phyloP scores from a whole-genome alignment of 192 early-diverging fungal genomes.

The Coemansia biformis region DNA sequence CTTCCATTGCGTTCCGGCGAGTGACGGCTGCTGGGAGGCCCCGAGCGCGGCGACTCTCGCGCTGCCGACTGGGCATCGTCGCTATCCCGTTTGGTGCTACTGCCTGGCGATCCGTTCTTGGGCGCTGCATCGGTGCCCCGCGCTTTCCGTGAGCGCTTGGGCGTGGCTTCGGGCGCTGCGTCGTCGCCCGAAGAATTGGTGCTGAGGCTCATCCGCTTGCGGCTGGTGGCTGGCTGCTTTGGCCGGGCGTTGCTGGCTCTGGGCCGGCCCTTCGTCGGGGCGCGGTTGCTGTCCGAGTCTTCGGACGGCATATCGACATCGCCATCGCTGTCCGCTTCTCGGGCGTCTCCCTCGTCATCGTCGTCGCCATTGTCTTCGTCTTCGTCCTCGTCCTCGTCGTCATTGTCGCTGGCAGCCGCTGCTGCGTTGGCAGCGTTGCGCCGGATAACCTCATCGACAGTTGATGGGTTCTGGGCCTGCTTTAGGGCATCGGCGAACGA shows the following conservation, averaged over 20 bases:
- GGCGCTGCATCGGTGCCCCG: conserved; percentile 5
- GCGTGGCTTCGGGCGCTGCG: conserved; percentile 15
- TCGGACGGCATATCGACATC: conserved; percentile 42
- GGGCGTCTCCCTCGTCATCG: conserved; percentile 41
- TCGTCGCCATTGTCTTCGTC: conserved; percentile 51
- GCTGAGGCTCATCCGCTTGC: conserved; percentile 36
- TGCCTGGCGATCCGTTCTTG: conserved; percentile 16
- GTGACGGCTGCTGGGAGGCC: conserved; percentile 15
- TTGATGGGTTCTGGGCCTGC: conserved; percentile 49
- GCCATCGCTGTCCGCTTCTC: conserved; percentile 17
- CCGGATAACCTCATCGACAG: conserved; percentile 41
- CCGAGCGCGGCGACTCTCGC: conserved; percentile 40
- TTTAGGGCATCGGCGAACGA: conserved; percentile 48
- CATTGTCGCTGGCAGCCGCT: conserved; percentile 46
- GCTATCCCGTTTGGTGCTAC: conserved; percentile 18
- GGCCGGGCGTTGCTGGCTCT: conserved; percentile 20
- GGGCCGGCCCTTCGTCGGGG: conserved; percentile 6
- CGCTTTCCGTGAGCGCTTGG: conserved; percentile 44
- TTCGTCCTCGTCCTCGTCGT: conserved; percentile 53
- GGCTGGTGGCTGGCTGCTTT: conserved; percentile 11
- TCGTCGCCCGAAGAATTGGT: conserved; percentile 41
- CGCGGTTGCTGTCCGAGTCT: conserved; percentile 15
- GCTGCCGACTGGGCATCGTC: conserved; percentile 24
- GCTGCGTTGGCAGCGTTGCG: conserved; percentile 29
- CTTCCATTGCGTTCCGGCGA: conserved; percentile 15